These are phyloP conservation scores for Talaromyces ruber DNA, from an alignment of 495 filamentous ascomycete species.

Conservation along the genomic window DNA sequence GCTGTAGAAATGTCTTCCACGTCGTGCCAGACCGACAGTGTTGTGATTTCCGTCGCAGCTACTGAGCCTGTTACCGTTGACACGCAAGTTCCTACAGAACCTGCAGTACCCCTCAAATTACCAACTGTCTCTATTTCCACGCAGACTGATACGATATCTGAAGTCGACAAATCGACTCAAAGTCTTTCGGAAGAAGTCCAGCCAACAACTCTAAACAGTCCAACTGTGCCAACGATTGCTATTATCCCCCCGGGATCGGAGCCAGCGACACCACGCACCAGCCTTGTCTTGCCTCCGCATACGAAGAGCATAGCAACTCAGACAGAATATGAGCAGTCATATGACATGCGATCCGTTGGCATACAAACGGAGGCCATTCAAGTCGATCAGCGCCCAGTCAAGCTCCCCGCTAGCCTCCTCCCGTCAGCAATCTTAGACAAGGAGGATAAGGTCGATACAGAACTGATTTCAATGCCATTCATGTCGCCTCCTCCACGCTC, in stretches of 20 bases:
- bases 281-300: conserved; percentile 53
- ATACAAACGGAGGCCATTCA: conserved; percentile 88
- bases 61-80: conserved; percentile 45
- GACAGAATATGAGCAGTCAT: conserved; percentile 28
- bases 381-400: conserved; percentile 63
- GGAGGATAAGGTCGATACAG: conserved; percentile 8
- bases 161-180: conserved; percentile 13
- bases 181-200: background rate
- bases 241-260: conserved; percentile 57
- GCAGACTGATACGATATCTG: conserved; percentile 54
- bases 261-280: conserved; percentile 53
- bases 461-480: conserved; percentile 18
- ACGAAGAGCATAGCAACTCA: conserved; percentile 55
- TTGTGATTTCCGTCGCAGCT: conserved; percentile 59
- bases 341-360: conserved; percentile 36
- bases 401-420: conserved; percentile 67
- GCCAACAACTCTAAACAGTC: background rate
- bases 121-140: conserved; percentile 52
- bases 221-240: conserved; percentile 50
- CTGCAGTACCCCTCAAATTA: conserved; percentile 7
- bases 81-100: conserved; percentile 6
- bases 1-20: conserved; percentile 55
- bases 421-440: conserved; percentile 53
- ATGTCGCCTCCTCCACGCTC: conserved; percentile 26
- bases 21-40: conserved; percentile 62